Evolutionary conservation across 2,329 filamentous ascomycete genomes (phyloP).

Genomic region (Parastagonospora nodorum): DNA sequence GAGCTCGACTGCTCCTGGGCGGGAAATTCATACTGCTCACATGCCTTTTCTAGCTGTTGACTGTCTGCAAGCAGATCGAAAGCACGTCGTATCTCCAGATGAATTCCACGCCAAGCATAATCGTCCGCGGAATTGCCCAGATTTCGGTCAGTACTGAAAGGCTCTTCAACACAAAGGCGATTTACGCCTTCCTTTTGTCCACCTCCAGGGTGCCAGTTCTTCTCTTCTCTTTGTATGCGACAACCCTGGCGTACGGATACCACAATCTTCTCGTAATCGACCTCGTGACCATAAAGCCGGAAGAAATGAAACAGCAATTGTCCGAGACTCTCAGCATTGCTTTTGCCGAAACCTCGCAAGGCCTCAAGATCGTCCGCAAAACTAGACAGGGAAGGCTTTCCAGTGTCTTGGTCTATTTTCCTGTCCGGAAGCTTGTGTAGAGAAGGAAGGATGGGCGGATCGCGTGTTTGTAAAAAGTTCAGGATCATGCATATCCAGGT

Average conservation of each 20-base stretch:
- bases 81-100: constrained; percentile 85
- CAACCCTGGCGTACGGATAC: constrained; percentile 84
- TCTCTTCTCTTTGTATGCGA: constrained; percentile 78
- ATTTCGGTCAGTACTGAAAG: constrained; percentile 88
- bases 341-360: constrained; percentile 72
- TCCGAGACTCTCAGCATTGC: constrained; percentile 82
- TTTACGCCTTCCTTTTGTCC: constrained; percentile 62
- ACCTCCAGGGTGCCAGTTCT: constrained; percentile 77
- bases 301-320: constrained; percentile 95
- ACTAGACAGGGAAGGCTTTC: constrained; percentile 63
- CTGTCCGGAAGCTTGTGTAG: constrained; percentile 76
- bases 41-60: constrained; percentile 80
- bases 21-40: constrained; percentile 86
- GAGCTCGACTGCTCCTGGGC: constrained; percentile 69
- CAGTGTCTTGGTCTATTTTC: constrained; percentile 65
- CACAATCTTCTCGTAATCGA: constrained; percentile 84
- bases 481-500: constrained; percentile 99
- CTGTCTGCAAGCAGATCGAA: constrained; percentile 77
- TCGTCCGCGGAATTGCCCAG: constrained; percentile 96
- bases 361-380: constrained; percentile 87
- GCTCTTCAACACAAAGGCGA: constrained; percentile 91
- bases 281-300: constrained; percentile 89
- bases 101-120: constrained; percentile 88
- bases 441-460: constrained; percentile 81
- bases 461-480: constrained; percentile 88